phyloP scores from a whole-genome alignment of 768 basidiomycete species.

The Mrakia frigida region DNA sequence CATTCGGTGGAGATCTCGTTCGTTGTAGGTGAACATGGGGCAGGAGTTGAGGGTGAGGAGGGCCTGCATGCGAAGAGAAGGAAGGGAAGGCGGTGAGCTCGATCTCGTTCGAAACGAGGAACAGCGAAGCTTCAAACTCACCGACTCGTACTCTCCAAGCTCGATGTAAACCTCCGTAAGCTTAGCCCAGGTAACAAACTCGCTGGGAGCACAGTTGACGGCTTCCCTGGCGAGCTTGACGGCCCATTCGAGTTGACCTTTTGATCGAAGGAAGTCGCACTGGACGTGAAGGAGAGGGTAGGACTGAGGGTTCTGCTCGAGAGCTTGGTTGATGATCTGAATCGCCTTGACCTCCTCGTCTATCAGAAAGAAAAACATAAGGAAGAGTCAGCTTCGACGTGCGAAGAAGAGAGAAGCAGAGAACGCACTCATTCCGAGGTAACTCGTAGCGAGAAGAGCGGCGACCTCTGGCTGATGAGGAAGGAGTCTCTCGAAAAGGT shows the following conservation, averaged over 20 bases:
- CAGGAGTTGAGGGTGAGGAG: conserved; percentile 95
- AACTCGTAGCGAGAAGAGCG: conserved; percentile 76
- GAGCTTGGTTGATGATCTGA: conserved; percentile 79
- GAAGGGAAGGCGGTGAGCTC: neutral
- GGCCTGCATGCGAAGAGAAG: conserved; percentile 48
- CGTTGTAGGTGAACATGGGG: conserved; percentile 99
- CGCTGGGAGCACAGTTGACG: conserved; percentile 96
- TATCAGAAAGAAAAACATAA: conserved; percentile 42
- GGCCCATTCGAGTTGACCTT: conserved; percentile 81
- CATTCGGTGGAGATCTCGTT: conserved; percentile 82
- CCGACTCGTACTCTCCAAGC: conserved; percentile 73
- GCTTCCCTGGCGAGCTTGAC: conserved; percentile 86
- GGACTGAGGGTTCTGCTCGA: conserved; percentile 79
- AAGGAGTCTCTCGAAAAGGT: conserved; percentile 32
- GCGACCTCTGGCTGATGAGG: conserved; percentile 70
- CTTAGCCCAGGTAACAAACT: conserved; percentile 99
- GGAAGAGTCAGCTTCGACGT: neutral
- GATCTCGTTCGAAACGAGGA: neutral
- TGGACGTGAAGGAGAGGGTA: conserved; percentile 92
- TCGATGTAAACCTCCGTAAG: conserved; percentile 93
- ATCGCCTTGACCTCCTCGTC: conserved; percentile 99
- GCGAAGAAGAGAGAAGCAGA: neutral
- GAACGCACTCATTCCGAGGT: conserved; percentile 92
- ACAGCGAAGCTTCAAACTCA: conserved; percentile 32
- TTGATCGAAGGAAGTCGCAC: conserved; percentile 84